These are phyloP conservation scores for Schizothecium vesticola DNA, from an alignment of 495 filamentous ascomycete genomes.

Conservation along the genomic window DNA sequence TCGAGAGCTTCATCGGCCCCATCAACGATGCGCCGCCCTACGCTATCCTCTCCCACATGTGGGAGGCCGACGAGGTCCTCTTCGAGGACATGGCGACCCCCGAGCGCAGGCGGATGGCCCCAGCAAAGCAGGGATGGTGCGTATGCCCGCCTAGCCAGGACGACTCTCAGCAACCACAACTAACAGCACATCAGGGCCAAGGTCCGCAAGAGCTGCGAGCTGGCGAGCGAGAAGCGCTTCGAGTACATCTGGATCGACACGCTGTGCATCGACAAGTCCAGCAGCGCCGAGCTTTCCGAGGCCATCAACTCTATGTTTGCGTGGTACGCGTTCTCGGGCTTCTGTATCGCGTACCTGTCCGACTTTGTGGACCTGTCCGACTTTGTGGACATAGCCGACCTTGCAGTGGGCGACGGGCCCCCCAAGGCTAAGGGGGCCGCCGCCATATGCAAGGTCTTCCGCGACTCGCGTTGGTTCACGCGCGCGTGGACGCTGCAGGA, in stretches of 20 bases:
- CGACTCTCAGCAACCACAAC: not conserved
- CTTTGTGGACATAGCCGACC: slow-evolving; percentile 5
- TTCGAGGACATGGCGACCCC: slow-evolving; percentile 23
- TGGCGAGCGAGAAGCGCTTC: slow-evolving; percentile 14
- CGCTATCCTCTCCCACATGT: slow-evolving; percentile 37
- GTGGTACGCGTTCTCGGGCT: slow-evolving; percentile 27
- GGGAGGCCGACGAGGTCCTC: slow-evolving; percentile 30
- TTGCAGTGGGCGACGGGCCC: not conserved
- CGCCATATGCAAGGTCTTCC: not conserved
- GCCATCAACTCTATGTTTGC: slow-evolving; percentile 47
- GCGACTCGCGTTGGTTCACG: slow-evolving; percentile 25
- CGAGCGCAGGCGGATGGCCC: not conserved
- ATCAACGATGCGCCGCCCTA: slow-evolving; percentile 21
- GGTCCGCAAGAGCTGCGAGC: slow-evolving; percentile 27
- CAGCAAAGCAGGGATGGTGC: not conserved
- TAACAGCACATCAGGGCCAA: slow-evolving; percentile 6
- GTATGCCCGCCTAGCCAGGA: not conserved
- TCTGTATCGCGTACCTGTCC: slow-evolving; percentile 30
- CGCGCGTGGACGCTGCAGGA: slow-evolving; percentile 42
- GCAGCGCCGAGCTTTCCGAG: slow-evolving; percentile 39
- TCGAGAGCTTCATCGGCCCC: slow-evolving; percentile 6
- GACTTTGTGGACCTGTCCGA: not conserved
- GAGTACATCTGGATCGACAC: slow-evolving; percentile 40
- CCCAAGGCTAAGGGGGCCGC: not conserved
- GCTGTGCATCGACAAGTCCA: slow-evolving; percentile 41